phyloP scores from a whole-genome alignment of 768 basidiomycete species.

The Jaapia argillacea region DNA sequence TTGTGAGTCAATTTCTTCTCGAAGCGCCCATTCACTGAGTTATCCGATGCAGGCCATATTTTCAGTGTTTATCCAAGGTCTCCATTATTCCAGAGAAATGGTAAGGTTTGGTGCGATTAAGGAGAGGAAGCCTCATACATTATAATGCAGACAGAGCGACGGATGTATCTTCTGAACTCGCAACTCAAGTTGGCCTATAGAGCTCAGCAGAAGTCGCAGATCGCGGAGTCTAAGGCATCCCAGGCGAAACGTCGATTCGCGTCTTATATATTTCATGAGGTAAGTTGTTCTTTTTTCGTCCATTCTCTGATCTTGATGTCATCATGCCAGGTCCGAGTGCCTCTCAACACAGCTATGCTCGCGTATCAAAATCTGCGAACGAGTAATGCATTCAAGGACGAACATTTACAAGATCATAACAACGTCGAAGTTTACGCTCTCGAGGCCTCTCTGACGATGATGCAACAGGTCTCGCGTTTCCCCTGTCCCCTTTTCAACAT shows the following conservation, averaged over 20 bases:
- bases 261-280: constrained; percentile 37
- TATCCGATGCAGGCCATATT: constrained; percentile 12
- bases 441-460: constrained; percentile 25
- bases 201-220: constrained; percentile 34
- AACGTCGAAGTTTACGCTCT: constrained; percentile 34
- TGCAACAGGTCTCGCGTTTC: no score
- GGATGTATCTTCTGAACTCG: constrained; percentile 30
- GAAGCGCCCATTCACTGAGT: constrained; percentile 13
- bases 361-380: constrained; percentile 35
- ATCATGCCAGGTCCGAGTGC: constrained; percentile 10
- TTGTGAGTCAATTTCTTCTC: constrained; percentile 22
- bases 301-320: constrained; percentile 1
- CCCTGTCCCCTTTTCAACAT: no score
- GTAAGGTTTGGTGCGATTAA: no score
- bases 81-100: constrained; percentile 18
- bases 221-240: constrained; percentile 26
- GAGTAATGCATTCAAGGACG: constrained; percentile 22
- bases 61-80: no score
- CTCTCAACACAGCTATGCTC: no score
- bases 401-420: constrained; percentile 8
- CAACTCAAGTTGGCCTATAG: constrained; percentile 32
- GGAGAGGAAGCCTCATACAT: no score
- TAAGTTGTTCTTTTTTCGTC: constrained; percentile 9
- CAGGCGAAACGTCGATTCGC: constrained; percentile 30
- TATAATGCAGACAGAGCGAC: constrained; percentile 17